Conservation (phyloP, 2,329 filamentous ascomycete species). For the Calonectria pteridis region DNA sequence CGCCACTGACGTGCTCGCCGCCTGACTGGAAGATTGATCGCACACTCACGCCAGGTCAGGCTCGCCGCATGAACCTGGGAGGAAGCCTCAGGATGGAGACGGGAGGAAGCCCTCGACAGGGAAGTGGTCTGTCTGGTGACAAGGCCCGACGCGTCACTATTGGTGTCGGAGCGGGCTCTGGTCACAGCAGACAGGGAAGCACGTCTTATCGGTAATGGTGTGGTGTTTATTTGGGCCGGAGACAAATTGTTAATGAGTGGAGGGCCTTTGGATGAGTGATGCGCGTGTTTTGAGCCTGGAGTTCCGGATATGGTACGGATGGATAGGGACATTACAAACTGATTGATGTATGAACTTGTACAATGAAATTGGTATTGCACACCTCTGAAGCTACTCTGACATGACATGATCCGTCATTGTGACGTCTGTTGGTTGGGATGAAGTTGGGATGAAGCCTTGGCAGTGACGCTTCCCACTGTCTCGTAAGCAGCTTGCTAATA, state of each 20-base stretch:
- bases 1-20: conserved; percentile 66
- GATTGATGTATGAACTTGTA: conserved; percentile 19
- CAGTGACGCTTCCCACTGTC: not conserved
- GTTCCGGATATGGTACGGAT: conserved; percentile 25
- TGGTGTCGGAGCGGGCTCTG: conserved; percentile 45
- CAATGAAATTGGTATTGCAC: conserved; percentile 11
- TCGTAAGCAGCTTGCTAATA: not conserved
- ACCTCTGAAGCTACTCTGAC: not conserved
- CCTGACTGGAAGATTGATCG: conserved; percentile 54
- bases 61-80: conserved; percentile 68
- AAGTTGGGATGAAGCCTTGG: not conserved
- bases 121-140: conserved; percentile 35
- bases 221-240: not conserved
- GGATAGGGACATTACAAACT: conserved; percentile 13
- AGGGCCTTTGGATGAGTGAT: conserved; percentile 37
- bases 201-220: conserved; percentile 47
- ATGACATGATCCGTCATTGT: not conserved
- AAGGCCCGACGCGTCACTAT: conserved; percentile 54
- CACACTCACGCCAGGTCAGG: conserved; percentile 66
- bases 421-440: not conserved
- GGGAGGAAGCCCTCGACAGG: conserved; percentile 42
- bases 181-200: conserved; percentile 49
- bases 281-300: conserved; percentile 37
- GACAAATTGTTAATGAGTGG: conserved; percentile 32
- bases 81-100: conserved; percentile 53